Base-by-base conservation (phyloP, 1,284 basidiomycete genomes). In the Trichosporon coremiiforme region DNA sequence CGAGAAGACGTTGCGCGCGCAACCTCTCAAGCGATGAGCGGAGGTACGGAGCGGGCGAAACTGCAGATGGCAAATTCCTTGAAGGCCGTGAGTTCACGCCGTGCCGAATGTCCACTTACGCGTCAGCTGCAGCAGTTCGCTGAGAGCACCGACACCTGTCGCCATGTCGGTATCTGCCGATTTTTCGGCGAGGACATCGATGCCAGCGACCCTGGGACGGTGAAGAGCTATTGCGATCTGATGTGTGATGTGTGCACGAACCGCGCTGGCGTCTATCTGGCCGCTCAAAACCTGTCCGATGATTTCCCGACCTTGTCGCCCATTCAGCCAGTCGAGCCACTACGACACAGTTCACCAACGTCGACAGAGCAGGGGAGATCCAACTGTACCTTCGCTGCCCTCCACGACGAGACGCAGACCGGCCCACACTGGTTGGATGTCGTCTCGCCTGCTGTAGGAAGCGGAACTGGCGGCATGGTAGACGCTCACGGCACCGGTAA, bases 111-210 rank as follows among this genome's bases (percentile, higher is more conserved):
- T 10, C 9, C 10, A 60, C 65, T 53, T 8, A 64, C 70, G 36
- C 9, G 4, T 6, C 69, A 82, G 82, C 72, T 81, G 10, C 80
- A 82, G 71, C 83, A 86, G 25, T 90, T 89, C 71, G 88, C 89
- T 2, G 92, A 95, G 79, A 87, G 86, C 64, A 83, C 85, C 1
- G 81, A 84, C 0, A 78, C 86, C 2, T 95, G 93, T 79, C 85
- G 93, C 41, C 93, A 95, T 83, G 85, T 94, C 29, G 85, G 86
- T 2, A 89, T 94, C 69, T 94, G 93, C 76, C 88, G 88, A 55
- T 94, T 92, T 78, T 94, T 95, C 76, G 93, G 91, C 80, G 77
- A 80, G 2, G 88, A 93, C 55, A 86, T 91, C 73, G 78, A 84
- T 2, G 81, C 78, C 4, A 25, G 25, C 25, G 85, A 91, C 72